Base-by-base conservation (phyloP, 2,329 filamentous ascomycete genomes). In the Phialocephala subalpina region DNA sequence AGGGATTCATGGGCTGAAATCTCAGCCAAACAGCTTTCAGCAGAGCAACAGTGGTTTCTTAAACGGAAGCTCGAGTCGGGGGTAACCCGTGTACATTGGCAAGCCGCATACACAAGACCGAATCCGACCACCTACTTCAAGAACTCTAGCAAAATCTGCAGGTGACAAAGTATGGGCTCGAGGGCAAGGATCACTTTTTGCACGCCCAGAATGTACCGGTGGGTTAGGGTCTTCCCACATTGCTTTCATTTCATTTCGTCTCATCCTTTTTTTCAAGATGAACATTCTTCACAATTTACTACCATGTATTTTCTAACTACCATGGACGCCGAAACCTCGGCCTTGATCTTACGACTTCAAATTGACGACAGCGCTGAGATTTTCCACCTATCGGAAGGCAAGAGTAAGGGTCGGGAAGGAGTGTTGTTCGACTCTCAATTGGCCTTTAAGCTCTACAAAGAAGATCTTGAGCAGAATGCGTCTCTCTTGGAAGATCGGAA, bases 331-430 rank as follows among this genome's bases (percentile, higher is more conserved):
- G 67, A 64, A n/a, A 70, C 69, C 2, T 66, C 62, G 9, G 64
- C 64, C 1, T 22, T 72, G 11, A 70, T 74, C 11, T 52, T 74
- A n/a, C 65, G 72, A 20, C 63, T 75, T 35, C 72, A 75, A 40
- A 58, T 74, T 11, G 40, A 69, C 7, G 68, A 71, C 53, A 9
- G 35, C 1, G 25, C 58, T 45, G 60, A 62, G 9, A 36, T 56
- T 3, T 42, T 56, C 18, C 45, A 45, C 5, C 25, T 35, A 22
- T 40, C 16, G 29, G 25, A 40, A n/a, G 52, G 55, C 16, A 67
- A 67, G 38, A 67, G 67, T 3, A 66, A 70, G 33, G 55, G 55
- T 8, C 49, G 36, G 16, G 62, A 62, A 42, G 66, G 60, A 27
- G 53, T 49, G 11, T 18, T 63, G 2, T 38, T 53, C 6, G 69